Base-by-base conservation (phyloP, 192 early-diverging fungal species). In the Backusella psychrophila region DNA sequence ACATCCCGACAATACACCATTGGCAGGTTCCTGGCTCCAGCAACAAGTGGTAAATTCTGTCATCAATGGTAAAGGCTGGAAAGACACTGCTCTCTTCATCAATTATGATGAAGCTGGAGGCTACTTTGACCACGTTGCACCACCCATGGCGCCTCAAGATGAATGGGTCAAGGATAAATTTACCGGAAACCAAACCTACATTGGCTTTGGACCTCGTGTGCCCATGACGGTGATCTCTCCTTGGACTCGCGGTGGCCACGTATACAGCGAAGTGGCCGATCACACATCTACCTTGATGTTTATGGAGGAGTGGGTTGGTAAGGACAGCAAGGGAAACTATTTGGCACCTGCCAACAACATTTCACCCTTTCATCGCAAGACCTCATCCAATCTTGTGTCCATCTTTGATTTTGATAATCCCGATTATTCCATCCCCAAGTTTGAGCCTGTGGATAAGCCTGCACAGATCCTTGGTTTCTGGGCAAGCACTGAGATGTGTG, bases 21-120 rank as follows among this genome's bases (percentile, higher is more conserved):
- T 69, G 44, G 77, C 77, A 15, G 77, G 77, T 52, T 72, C 77
- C 41, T 78, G 77, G 77, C 53, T 78, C 21, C 77, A 78, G 39
- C 34, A 74, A 6, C 72, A 78, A 78, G 77, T 78, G 17, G 77
- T 78, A 11, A 74, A 78, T 41, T 72, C 77, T 33, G 67, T 78
- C 6, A 78, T 73, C 39, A 35, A 72, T 49, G 33, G 71, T 14
- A 39, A 63, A 14, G 21, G 34, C 2, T 78, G 73, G 72, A 74
- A 74, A 9, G 15, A 73, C 26, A 74, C 77, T 49, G 77, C 73
- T 6, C 42, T 78, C n/a, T 74, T 78, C 14, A 78, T 78, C 46
- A 78, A 78, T 15, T 78, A 78, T 44, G 77, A 78, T 23, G 77
- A 78, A 42, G 53, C 66, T 4, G 77, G 77, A n/a, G 77, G 77